Evolutionary conservation across 495 filamentous ascomycete species (phyloP), one percentile per base, ranked within the genome.

Genomic region (Podospora pseudocomata): DNA sequence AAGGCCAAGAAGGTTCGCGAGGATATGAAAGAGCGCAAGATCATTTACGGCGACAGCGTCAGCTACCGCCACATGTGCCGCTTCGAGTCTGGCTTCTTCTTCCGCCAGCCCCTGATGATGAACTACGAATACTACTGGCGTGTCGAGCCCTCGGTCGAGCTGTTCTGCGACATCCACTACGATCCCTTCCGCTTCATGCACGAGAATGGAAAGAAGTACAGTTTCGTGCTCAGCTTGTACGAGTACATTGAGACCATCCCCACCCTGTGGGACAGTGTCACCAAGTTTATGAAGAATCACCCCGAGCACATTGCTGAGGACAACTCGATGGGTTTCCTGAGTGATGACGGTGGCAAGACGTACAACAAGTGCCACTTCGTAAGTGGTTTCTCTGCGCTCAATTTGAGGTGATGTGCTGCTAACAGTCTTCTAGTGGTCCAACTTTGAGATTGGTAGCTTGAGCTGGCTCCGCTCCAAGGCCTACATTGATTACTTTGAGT

Each of bases 281-380:
- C 94, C 86, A 90, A 90, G 68, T 99, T 97, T 81, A 96, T 95
- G 78, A 86, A 89, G 73, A 85, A 88, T 60, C 86, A 96, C 77
- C 96, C 95, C 0, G 89, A 98, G 79, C 92, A 99, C 74, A 87
- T 99, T 71, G 87, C 85, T 18, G 80, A 90, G 68, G 89, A 84
- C 69, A 99, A 99, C 80, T 90, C 91, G 5, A 92, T 99, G 90
- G 86, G 81, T 2, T 98, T 96, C 79, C 79, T 99, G 68, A 96
- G 92, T 77, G 92, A 97, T 69, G 92, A 99, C 69, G 88, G 86
- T 64, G 95, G 95, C 58, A 86, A 92, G 54, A 92, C 83, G 13
- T 99, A 97, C 81, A 99, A 98, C 82, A 88, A 93, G 76, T 99
- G 95, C 79, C 95, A 99, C 78, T 97, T 98, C 77, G 92, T 96